These are phyloP conservation scores for Calonectria multiphialidica DNA, from an alignment of 2,329 filamentous ascomycete genomes.

Conservation along the genomic window DNA sequence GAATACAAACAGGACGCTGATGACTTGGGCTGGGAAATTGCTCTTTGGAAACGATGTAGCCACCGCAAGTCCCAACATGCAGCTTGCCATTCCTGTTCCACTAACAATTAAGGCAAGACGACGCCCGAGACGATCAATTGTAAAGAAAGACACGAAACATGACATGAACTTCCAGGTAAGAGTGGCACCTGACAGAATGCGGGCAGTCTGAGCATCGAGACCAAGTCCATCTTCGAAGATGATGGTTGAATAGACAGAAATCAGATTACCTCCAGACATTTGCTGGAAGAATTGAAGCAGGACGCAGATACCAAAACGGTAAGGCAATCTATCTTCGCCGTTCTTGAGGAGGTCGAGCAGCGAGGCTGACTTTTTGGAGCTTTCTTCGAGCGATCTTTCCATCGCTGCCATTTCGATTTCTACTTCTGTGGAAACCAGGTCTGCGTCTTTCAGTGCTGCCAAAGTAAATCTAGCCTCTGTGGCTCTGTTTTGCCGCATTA, in stretches of 20 bases:
- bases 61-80: neutral
- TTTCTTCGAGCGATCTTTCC: neutral
- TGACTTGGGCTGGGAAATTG: neutral
- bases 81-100: neutral
- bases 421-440: neutral
- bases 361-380: neutral
- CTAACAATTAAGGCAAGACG: neutral
- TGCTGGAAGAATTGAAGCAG: constrained; percentile 4
- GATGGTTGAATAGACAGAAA: constrained; percentile 1
- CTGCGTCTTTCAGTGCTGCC: neutral
- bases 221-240: neutral
- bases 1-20: neutral
- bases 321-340: neutral
- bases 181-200: neutral
- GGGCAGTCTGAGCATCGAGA: neutral
- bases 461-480: neutral
- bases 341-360: neutral
- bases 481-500: neutral
- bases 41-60: neutral
- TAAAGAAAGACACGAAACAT: neutral
- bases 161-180: neutral
- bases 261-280: neutral
- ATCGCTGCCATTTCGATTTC: neutral
- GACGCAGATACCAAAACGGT: neutral
- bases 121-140: neutral